A percentile compares a stretch with the other conserved stretches of the same genome.
Conservation (phyloP, 306 rosid species). For the Vigna hirtella region DNA sequence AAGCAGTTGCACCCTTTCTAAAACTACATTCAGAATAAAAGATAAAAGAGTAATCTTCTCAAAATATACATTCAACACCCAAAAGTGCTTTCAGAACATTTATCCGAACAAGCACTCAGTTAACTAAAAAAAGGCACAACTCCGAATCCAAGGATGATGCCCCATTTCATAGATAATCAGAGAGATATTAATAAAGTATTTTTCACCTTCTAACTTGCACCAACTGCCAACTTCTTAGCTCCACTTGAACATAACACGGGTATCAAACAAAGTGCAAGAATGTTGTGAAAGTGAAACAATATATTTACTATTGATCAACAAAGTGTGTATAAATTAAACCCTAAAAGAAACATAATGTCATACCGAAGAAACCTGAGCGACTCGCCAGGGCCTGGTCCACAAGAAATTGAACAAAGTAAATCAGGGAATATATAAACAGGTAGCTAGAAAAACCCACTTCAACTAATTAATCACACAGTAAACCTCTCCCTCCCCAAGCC, state of each 20-base stretch:
- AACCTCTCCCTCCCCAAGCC: neutral
- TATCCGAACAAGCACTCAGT: neutral
- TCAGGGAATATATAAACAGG: constrained; percentile 29
- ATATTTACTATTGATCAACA: neutral
- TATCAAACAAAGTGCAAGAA: constrained; percentile 3
- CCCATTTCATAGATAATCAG: neutral
- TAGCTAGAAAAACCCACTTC: constrained; percentile 32
- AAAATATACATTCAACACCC: neutral
- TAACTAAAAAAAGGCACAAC: constrained; percentile 3
- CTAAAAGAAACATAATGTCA: constrained; percentile 39
- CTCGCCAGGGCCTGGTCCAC: constrained; percentile 81
- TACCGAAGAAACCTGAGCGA: constrained; percentile 84
- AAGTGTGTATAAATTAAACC: neutral
- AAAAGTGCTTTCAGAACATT: too few species aligned
- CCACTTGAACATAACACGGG: constrained; percentile 7
- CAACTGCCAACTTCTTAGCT: constrained; percentile 12
- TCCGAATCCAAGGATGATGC: constrained; percentile 8
- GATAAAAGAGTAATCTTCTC: neutral
- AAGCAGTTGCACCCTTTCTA: neutral
- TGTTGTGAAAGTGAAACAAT: neutral
- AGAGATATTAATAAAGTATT: neutral
- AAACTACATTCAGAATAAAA: neutral
- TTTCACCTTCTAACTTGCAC: neutral
- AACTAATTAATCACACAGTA: neutral
- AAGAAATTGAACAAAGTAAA: constrained; percentile 53